These are phyloP conservation scores for Nemania sp. DNA, from an alignment of 2,329 filamentous ascomycete genomes.

Conservation along the genomic window DNA sequence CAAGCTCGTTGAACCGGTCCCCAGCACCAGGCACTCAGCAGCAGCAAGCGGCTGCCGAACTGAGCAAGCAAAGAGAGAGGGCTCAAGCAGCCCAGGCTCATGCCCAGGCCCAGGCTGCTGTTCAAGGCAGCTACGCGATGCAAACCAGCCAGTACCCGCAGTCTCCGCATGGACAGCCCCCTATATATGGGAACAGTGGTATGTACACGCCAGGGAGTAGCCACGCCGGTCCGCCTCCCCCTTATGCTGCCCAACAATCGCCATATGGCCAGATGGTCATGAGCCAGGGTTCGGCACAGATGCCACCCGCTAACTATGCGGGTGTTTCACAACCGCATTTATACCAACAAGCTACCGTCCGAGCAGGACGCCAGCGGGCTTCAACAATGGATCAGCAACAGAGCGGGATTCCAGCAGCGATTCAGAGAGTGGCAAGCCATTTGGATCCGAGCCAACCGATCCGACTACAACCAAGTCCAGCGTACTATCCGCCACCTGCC, in stretches of 20 bases:
- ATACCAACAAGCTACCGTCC: slow-evolving; percentile 78
- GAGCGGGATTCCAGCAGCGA: slow-evolving; percentile 86
- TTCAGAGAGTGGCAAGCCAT: slow-evolving; percentile 94
- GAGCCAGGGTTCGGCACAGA: slow-evolving; percentile 67
- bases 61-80: slow-evolving; percentile 91
- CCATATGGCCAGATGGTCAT: slow-evolving; percentile 77
- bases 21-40: slow-evolving; percentile 93
- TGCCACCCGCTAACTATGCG: slow-evolving; percentile 67
- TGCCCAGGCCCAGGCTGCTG: slow-evolving; percentile 67
- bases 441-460: slow-evolving; percentile 94
- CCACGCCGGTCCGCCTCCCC: slow-evolving; percentile 69
- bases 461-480: slow-evolving; percentile 89
- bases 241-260: slow-evolving; percentile 74
- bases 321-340: slow-evolving; percentile 58
- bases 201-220: slow-evolving; percentile 70
- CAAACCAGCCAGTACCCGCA: slow-evolving; percentile 54
- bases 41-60: slow-evolving; percentile 90
- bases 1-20: slow-evolving; percentile 81
- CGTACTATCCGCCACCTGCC: slow-evolving; percentile 92
- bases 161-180: slow-evolving; percentile 56
- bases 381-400: slow-evolving; percentile 97
- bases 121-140: slow-evolving; percentile 66
- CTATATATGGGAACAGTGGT: slow-evolving; percentile 81
- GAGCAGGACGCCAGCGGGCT: slow-evolving; percentile 82
- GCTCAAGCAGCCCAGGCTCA: slow-evolving; percentile 60